Percentiles rank a stretch among this genome's conserved stretches.
Evolutionary conservation across 208 protist genomes (phyloP).

Genomic region (Wallacemonas sp.): DNA sequence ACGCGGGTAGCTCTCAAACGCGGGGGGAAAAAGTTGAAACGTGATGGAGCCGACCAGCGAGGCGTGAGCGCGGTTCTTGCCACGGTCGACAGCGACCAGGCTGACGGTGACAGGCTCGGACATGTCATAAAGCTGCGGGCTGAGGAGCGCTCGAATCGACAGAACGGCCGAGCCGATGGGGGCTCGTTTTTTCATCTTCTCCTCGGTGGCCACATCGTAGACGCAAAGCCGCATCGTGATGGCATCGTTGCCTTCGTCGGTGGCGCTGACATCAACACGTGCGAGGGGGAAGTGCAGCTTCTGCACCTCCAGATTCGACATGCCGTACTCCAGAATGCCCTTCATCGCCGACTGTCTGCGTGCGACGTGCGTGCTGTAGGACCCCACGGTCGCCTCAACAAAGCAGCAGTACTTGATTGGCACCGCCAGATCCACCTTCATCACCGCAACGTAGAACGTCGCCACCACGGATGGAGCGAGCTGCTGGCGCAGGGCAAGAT

Average conservation of each 20-base stretch:
- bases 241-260: slow-evolving; percentile 10
- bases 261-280: slow-evolving; percentile 52
- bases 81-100: slow-evolving; percentile 54
- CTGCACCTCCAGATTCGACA: slow-evolving; percentile 23
- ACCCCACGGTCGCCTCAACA: slow-evolving; percentile 31
- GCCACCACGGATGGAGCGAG: slow-evolving; percentile 58
- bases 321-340: slow-evolving; percentile 38
- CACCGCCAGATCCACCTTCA: slow-evolving; percentile 35
- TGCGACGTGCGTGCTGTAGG: slow-evolving; percentile 26
- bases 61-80: slow-evolving; percentile 44
- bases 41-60: slow-evolving; percentile 58
- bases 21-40: slow-evolving; percentile 51
- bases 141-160: slow-evolving; percentile 77
- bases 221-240: slow-evolving; percentile 43
- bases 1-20: slow-evolving; percentile 58
- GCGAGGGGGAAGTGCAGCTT: slow-evolving; percentile 45
- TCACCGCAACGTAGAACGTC: slow-evolving; percentile 66
- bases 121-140: slow-evolving; percentile 62
- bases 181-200: slow-evolving; percentile 22
- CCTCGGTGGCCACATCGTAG: slow-evolving; percentile 16
- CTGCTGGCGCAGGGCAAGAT: slow-evolving; percentile 56
- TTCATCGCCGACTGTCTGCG: slow-evolving; percentile 26
- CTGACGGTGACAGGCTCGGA: slow-evolving; percentile 64
- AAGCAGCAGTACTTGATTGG: slow-evolving; percentile 15
- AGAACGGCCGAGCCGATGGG: slow-evolving; percentile 49